Evolutionary conservation across 1,139 yeast species (phyloP), one percentile per base, ranked within the genome.

Genomic region (Insectozyma bohioensis): DNA sequence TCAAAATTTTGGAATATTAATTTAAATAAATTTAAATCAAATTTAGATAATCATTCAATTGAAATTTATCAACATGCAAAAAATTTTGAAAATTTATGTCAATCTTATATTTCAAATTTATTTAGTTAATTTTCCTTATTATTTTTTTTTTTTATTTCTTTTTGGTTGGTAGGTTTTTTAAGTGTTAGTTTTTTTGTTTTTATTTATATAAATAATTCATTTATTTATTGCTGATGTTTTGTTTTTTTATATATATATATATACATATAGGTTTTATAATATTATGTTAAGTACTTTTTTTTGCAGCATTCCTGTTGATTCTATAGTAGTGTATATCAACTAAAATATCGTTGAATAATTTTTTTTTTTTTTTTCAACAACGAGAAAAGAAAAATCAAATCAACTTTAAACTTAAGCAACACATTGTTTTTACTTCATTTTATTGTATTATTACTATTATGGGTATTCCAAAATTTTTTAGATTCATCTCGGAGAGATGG

Each of bases 401-500:
- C n/a, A n/a, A n/a, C n/a, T n/a, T n/a, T n/a, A n/a, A n/a, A n/a
- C n/a, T n/a, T n/a, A n/a, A n/a, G n/a, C n/a, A n/a, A n/a, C n/a
- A n/a, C n/a, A n/a, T n/a, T n/a, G n/a, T 9, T 26, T 26, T 26
- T 15, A 7, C 23, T 22, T 22, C 12, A 22, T 6, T 22, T 22
- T 9, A 10, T 12, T 11, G 12, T 24, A 24, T 22, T 22, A 22
- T 22, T 22, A 22, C 10, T n/a, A 30, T 23, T 6, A 24, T 30
- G 33, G 98, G 98, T 72, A 90, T 92, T 58, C 97, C 97, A 37
- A 90, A 92, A 56, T 92, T 90, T 59, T 92, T 87, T 61, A 78
- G 97, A 61, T 92, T 87, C 69, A 88, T 92, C 67, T 87, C 97
- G 34, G 98, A 94, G 66, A 80, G 99, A 80, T 94, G 97, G 97